Percentiles rank a stretch among this genome's conserved stretches.
Evolutionary conservation across 306 rosid genomes (phyloP).

Genomic region (Gleditsia sinensis): DNA sequence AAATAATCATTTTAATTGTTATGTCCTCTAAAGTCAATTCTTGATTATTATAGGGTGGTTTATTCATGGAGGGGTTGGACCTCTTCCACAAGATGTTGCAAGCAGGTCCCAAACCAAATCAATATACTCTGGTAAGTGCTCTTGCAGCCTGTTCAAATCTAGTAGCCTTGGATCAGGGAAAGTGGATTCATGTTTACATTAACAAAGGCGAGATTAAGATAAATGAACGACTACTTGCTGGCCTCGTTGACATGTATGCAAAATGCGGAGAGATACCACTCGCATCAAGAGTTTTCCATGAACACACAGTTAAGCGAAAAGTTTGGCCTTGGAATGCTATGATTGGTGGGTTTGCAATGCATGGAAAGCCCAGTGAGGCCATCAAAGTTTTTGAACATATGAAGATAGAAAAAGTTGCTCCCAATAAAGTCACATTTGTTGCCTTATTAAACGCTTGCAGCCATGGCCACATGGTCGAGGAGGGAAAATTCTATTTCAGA

Average conservation of each 20-base stretch:
- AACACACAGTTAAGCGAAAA: conserved; percentile 35
- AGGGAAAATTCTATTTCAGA: conserved; percentile 54
- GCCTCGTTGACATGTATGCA: conserved; percentile 65
- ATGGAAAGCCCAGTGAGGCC: conserved; percentile 65
- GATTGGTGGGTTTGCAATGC: conserved; percentile 77
- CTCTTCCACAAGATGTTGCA: conserved; percentile 68
- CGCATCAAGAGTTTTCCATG: conserved; percentile 53
- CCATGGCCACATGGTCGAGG: conserved; percentile 64
- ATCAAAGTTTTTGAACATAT: conserved; percentile 53
- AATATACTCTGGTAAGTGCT: conserved; percentile 62
- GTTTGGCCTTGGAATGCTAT: conserved; percentile 84
- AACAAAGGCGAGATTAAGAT: conserved; percentile 50
- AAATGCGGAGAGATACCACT: conserved; percentile 70
- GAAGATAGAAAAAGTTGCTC: conserved; percentile 54
- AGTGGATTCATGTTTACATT: conserved; percentile 68
- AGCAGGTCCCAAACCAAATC: conserved; percentile 58
- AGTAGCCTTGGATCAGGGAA: conserved; percentile 72
- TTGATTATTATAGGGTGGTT: conserved; percentile 43
- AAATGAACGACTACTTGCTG: conserved; percentile 58
- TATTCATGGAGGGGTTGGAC: conserved; percentile 61
- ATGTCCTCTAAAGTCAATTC: conserved; percentile 20
- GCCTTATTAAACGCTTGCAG: conserved; percentile 70
- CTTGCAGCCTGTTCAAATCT: conserved; percentile 73
- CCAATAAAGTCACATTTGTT: conserved; percentile 66
- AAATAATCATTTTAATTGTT: not conserved